A percentile compares a stretch with the other conserved stretches of the same genome.
phyloP scores from a whole-genome alignment of 805 yeast genomes.

The Dipodascus geniculatus region DNA sequence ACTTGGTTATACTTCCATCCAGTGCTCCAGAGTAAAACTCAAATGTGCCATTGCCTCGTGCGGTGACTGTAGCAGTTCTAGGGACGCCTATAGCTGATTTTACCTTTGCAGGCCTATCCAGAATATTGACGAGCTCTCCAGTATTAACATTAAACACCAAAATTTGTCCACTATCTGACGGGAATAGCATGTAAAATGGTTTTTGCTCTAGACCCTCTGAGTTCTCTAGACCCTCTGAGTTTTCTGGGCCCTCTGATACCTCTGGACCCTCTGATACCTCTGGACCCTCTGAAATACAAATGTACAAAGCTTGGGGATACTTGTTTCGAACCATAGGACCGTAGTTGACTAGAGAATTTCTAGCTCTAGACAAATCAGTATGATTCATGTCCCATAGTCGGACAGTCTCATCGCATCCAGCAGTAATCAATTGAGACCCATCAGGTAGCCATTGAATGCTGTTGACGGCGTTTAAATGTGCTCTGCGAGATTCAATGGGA shows the following conservation, averaged over 20 bases:
- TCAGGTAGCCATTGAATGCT: conserved; percentile 63
- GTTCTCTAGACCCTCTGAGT: conserved; percentile 7
- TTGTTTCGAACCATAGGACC: conserved; percentile 69
- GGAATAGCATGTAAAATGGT: conserved; percentile 49
- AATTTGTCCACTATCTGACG: conserved; percentile 67
- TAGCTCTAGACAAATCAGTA: conserved; percentile 26
- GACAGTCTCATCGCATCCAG: conserved; percentile 73
- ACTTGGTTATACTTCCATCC: conserved; percentile 52
- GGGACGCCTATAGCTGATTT: conserved; percentile 37
- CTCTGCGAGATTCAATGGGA: conserved; percentile 31
- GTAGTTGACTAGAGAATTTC: conserved; percentile 57
- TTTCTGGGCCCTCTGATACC: too few species aligned
- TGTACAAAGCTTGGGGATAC: conserved; percentile 43
- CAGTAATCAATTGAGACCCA: conserved; percentile 51
- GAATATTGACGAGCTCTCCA: conserved; percentile 43
- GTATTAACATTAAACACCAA: conserved; percentile 45
- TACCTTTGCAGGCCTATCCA: background rate
- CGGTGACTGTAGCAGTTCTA: conserved; percentile 35
- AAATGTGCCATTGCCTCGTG: conserved; percentile 35
- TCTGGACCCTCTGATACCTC: too few species aligned
- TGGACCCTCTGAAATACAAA: conserved; percentile 35
- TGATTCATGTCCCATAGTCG: conserved; percentile 64
- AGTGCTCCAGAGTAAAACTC: conserved; percentile 47
- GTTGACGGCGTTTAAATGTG: conserved; percentile 71
- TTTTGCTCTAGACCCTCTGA: conserved; percentile 36